A percentile compares a stretch with the other conserved stretches of the same genome.
These are phyloP conservation scores for Erysimum cheiranthoides DNA, from an alignment of 345 rosid genomes.

Conservation along the genomic window DNA sequence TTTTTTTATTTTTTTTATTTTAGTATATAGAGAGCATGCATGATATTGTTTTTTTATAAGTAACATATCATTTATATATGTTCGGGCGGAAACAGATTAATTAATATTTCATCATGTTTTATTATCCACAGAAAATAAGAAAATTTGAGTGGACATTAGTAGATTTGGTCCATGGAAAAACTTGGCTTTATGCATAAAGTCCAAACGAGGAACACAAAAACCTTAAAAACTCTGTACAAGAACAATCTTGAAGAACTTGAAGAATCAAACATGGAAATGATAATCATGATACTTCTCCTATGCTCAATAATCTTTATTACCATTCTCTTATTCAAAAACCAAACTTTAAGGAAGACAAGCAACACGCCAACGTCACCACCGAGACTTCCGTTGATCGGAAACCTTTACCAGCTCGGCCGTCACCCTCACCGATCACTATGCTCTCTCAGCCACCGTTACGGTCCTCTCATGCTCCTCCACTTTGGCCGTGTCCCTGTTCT, in stretches of 20 bases:
- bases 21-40: too few species aligned
- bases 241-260: not conserved
- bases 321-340: not conserved
- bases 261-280: not conserved
- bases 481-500: constrained; percentile 53
- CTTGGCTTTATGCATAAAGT: not conserved
- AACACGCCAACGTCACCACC: constrained; percentile 53
- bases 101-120: not conserved
- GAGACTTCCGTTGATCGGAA: constrained; percentile 58
- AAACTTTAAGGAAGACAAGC: not conserved
- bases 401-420: constrained; percentile 59
- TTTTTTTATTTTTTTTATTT: too few species aligned
- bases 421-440: constrained; percentile 56
- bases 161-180: not conserved
- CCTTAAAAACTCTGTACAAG: not conserved
- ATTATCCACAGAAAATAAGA: not conserved
- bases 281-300: constrained; percentile 9
- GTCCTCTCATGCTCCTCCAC: constrained; percentile 66
- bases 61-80: too few species aligned
- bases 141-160: not conserved
- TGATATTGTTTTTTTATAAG: too few species aligned
- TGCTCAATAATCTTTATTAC: not conserved
- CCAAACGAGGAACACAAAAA: not conserved
- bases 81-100: too few species aligned
- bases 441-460: constrained; percentile 47